Conservation (phyloP, 2,329 filamentous ascomycete genomes). For the Exutisphaerella laricina region DNA sequence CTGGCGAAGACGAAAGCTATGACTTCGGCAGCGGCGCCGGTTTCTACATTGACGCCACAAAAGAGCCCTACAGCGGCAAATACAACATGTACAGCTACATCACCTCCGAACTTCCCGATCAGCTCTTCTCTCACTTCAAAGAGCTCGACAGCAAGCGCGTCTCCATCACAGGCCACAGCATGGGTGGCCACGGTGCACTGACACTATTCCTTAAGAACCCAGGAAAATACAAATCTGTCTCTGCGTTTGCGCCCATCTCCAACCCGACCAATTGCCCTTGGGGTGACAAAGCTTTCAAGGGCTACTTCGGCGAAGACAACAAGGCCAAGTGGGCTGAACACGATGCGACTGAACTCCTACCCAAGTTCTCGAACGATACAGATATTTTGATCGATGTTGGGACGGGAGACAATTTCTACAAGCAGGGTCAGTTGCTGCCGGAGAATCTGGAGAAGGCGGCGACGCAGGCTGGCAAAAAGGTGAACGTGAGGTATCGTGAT, state of each 20-base stretch:
- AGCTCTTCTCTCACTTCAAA: slow-evolving; percentile 65
- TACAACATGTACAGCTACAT: slow-evolving; percentile 98
- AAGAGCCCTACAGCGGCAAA: slow-evolving; percentile 64
- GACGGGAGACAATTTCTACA: slow-evolving; percentile 94
- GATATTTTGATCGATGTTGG: slow-evolving; percentile 87
- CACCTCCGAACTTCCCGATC: slow-evolving; percentile 73
- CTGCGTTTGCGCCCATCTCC: slow-evolving; percentile 23
- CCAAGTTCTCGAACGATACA: slow-evolving; percentile 65
- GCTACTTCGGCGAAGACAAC: slow-evolving; percentile 76
- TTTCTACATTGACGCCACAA: slow-evolving; percentile 88
- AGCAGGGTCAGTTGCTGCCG: slow-evolving; percentile 83
- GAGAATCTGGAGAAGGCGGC: slow-evolving; percentile 85
- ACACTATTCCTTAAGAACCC: slow-evolving; percentile 91
- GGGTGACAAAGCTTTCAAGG: slow-evolving; percentile 91
- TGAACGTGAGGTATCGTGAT: slow-evolving; percentile 77
- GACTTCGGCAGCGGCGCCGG: slow-evolving; percentile 91
- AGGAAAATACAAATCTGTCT: slow-evolving; percentile 61
- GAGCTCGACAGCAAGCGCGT: slow-evolving; percentile 66
- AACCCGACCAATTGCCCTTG: slow-evolving; percentile 64
- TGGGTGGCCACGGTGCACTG: slow-evolving; percentile 94
- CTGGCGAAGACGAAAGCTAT: slow-evolving; percentile 79
- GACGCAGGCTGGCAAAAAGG: slow-evolving; percentile 65
- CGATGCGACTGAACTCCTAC: slow-evolving; percentile 86
- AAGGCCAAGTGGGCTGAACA: slow-evolving; percentile 76
- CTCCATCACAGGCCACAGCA: slow-evolving; percentile 87